Evolutionary conservation across 2,329 filamentous ascomycete species (phyloP).

Genomic region (Colletotrichum nymphaeae): DNA sequence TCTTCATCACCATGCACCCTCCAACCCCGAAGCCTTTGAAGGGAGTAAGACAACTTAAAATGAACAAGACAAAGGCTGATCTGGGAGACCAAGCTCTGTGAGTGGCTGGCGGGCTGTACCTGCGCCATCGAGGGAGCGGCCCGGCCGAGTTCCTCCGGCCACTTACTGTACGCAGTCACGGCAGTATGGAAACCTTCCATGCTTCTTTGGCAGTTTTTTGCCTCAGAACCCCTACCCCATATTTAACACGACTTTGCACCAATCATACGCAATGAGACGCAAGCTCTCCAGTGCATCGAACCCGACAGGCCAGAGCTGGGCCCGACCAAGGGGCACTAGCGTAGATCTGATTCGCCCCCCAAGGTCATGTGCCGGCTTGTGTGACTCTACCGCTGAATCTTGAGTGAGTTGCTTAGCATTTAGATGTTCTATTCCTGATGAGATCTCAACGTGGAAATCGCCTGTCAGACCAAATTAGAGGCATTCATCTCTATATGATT

Average conservation of each 20-base stretch:
- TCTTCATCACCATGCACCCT: not conserved
- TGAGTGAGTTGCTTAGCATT: not conserved
- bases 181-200: not conserved
- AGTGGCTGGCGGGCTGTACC: not conserved
- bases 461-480: not conserved
- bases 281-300: not conserved
- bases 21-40: not conserved
- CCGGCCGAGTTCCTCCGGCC: not conserved
- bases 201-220: not conserved
- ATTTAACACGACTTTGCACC: not conserved
- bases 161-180: too few species aligned
- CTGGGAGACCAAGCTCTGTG: not conserved
- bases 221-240: slow-evolving; percentile 7
- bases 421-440: not conserved
- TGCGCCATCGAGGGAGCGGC: not conserved
- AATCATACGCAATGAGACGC: not conserved
- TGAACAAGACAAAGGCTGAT: not conserved
- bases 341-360: slow-evolving; percentile 17
- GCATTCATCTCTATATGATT: not conserved
- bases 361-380: not conserved
- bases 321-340: not conserved
- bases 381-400: not conserved
- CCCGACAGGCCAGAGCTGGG: not conserved
- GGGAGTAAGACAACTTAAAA: not conserved
- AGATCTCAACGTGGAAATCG: not conserved